phyloP scores from a whole-genome alignment of 345 rosid species.

The Geranium brycei region DNA sequence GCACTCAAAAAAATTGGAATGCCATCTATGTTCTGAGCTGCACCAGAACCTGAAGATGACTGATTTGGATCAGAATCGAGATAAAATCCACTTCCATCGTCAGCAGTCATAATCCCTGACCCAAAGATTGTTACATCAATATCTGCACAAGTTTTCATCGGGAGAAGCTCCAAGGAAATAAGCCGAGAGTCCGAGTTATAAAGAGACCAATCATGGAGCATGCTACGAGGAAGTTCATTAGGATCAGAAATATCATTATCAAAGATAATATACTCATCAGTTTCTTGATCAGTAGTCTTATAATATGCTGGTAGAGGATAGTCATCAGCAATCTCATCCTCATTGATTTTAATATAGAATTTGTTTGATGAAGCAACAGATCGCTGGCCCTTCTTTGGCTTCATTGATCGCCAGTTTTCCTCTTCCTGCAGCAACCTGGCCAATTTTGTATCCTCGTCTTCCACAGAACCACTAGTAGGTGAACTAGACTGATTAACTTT shows the following conservation, averaged over 20 bases:
- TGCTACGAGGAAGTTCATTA: slow-evolving; percentile 46
- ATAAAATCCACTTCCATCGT: slow-evolving; percentile 49
- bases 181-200: slow-evolving; percentile 62
- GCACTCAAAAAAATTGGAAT: slow-evolving; percentile 48
- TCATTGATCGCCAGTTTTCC: slow-evolving; percentile 50
- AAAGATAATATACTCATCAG: slow-evolving; percentile 47
- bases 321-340: slow-evolving; percentile 72
- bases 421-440: slow-evolving; percentile 66
- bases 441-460: slow-evolving; percentile 47
- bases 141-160: slow-evolving; percentile 59
- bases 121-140: slow-evolving; percentile 69
- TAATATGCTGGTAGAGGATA: slow-evolving; percentile 81
- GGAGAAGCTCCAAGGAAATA: slow-evolving; percentile 72
- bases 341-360: slow-evolving; percentile 58
- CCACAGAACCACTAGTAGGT: slow-evolving; percentile 23
- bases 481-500: slow-evolving; percentile 12
- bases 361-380: slow-evolving; percentile 34
- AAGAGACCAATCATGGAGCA: slow-evolving; percentile 78
- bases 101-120: slow-evolving; percentile 53
- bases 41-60: slow-evolving; percentile 29
- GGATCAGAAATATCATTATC: slow-evolving; percentile 27
- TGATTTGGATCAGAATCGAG: slow-evolving; percentile 31
- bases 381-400: slow-evolving; percentile 30
- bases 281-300: slow-evolving; percentile 40
- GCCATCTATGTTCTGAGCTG: slow-evolving; percentile 25